Conservation (phyloP, 352 stramenopile species). For the Globisporangium apiculatum region DNA sequence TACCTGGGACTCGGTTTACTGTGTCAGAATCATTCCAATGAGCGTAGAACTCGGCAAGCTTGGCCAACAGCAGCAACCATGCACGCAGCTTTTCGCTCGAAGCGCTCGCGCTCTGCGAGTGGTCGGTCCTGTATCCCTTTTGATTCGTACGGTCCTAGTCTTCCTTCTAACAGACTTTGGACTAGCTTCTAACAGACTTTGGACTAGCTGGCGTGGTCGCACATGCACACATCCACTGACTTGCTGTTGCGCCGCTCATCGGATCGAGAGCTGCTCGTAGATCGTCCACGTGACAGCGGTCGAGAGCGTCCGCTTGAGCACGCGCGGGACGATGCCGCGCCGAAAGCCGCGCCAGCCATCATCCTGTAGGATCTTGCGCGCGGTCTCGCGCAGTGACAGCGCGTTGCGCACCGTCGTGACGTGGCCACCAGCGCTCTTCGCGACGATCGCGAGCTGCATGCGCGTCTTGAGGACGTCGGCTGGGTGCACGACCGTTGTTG, state of each 20-base stretch:
- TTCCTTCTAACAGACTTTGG: too few species aligned
- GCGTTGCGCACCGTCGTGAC: conserved; percentile 41
- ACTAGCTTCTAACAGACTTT: too few species aligned
- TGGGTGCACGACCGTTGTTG: conserved; percentile 80
- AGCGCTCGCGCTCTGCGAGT: too few species aligned
- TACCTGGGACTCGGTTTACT: too few species aligned
- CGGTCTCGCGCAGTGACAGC: conserved; percentile 54
- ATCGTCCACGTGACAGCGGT: conserved; percentile 99
- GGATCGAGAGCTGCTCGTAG: conserved; percentile 91
- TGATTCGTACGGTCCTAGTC: too few species aligned
- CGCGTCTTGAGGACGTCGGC: conserved; percentile 85
- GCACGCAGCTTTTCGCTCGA: too few species aligned
- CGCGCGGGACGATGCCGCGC: conserved; percentile 89
- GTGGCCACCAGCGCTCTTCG: conserved; percentile 20
- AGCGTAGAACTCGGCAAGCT: too few species aligned
- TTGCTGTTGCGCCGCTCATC: conserved; percentile 16
- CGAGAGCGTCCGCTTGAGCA: conserved; percentile 96
- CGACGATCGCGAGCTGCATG: conserved; percentile 79
- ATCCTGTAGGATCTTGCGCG: conserved; percentile 82
- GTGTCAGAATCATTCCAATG: too few species aligned
- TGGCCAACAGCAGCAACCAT: too few species aligned
- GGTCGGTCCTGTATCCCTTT: too few species aligned
- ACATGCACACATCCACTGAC: too few species aligned
- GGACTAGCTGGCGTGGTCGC: too few species aligned
- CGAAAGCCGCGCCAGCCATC: conserved; percentile 93